Base-by-base conservation (phyloP, 2,329 filamentous ascomycete species). In the Lizonia empirigonia region DNA sequence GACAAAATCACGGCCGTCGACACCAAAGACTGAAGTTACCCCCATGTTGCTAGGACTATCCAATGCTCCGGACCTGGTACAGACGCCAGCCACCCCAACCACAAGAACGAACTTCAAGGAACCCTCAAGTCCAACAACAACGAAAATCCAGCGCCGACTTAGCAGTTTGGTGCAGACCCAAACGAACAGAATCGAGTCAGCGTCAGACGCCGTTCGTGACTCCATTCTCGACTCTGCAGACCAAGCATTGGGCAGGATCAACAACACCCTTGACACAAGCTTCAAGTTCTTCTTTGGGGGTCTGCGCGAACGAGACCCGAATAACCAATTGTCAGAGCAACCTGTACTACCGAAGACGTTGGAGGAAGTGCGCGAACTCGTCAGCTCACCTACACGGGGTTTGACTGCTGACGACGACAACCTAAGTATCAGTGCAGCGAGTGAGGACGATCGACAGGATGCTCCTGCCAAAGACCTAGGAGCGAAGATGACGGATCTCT, bases 281-380 rank as follows among this genome's bases (percentile, higher is more conserved):
- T 95, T 97, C 76, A 94, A 91, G 53, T 96, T 97, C 70, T 78
- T 99, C 19, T 85, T 99, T 46, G 93, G 93, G 13, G 90, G 91
- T 60, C 80, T 97, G 16, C 90, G 89, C 55, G 91, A 96, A 70
- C 76, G 84, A 72, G 66, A 73, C 56, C 68, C 71, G 52, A 65
- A 68, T 68, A 65, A 61, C 4, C 64, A 5, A 48, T 18, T 62
- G 7, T 56, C 64, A 5, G 65, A 66, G 30, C 60, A 69, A 37
- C 69, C 81, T 13, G 80, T 80, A 32, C 81, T 96, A 0, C 94
- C 94, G 1, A 93, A 90, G 65, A 99, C 94, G 1, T 78, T 99
- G 0, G 94, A 96, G 63, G 94, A 99, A 65, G 94, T 93, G 13
- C 83, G 91, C 37, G 93, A 91, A 70, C 82, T 99, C 9, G 89